Evolutionary conservation across 2,329 filamentous ascomycete species (phyloP), one percentile per base, ranked within the genome.

Genomic region (Dothistroma pini): DNA sequence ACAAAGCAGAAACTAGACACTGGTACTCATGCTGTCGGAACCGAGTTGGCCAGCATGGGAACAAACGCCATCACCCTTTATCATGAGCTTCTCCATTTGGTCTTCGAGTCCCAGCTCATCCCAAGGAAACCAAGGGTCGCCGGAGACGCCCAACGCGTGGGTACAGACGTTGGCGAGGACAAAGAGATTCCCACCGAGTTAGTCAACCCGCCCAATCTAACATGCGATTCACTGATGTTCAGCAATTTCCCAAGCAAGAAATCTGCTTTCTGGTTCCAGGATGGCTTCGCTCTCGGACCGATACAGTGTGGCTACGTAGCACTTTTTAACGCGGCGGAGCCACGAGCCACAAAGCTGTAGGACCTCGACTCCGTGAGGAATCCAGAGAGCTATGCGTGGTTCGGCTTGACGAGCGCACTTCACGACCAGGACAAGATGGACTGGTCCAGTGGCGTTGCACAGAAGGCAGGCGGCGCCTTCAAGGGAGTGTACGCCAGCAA

Each of bases 11-110:
- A 32, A 6, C 22, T 51, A 19, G 48, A 51, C 25, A 25, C 29
- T 5, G 29, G 29, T 14, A 2, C 48, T 29, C 48, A 51, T 51
- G 22, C 48, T 29, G 48, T 29, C 9, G 29, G 29, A 21, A 31
- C 48, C 4, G 29, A 51, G 21, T 31, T 51, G 48, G 22, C 29
- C 8, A 32, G 10, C 12, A 51, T 51, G 48, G 48, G 48, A 51
- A 51, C 22, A 1, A 32, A 25, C 10, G 48, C 22, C 6, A 12
- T 51, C 12, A 3, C 11, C 21, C 48, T 51, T 16, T 51, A 51
- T 19, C 48, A 51, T 51, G 48, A 51, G 48, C 21, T 51, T 12
- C 29, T 51, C 48, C 48, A 51, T n/a, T 51, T 51, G 48, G 48
- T 51, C 21, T 16, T 51, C 14, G 48, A 51, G 48, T 9, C 8